Percentiles rank a stretch among this genome's conserved stretches.
Conservation (phyloP, 1,139 yeast genomes). For the Hyphopichia wangnamkhiaoensis region DNA sequence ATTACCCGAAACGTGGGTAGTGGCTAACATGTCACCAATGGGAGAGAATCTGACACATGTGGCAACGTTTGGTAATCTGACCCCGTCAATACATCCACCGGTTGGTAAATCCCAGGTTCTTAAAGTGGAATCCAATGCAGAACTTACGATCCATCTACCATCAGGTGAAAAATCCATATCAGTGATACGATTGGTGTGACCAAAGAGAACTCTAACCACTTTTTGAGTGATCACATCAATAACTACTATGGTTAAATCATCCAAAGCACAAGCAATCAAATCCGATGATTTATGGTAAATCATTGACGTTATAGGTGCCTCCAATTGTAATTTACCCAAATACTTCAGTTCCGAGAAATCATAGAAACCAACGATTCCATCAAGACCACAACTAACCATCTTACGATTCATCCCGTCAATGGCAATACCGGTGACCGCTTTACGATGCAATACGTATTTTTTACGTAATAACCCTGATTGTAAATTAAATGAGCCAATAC, state of each 20-base stretch:
- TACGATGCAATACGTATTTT: slow-evolving; percentile 66
- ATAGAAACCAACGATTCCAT: slow-evolving; percentile 86
- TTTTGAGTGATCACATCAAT: slow-evolving; percentile 80
- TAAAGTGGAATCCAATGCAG: slow-evolving; percentile 81
- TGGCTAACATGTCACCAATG: slow-evolving; percentile 87
- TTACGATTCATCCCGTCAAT: slow-evolving; percentile 87
- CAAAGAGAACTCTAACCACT: slow-evolving; percentile 84
- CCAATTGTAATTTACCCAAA: slow-evolving; percentile 67
- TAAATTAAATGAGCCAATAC: slow-evolving; percentile 84
- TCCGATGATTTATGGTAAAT: slow-evolving; percentile 81
- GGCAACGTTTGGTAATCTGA: slow-evolving; percentile 73
- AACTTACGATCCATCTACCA: slow-evolving; percentile 92
- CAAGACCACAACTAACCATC: slow-evolving; percentile 86
- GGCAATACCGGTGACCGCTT: slow-evolving; percentile 85
- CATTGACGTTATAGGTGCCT: slow-evolving; percentile 77
- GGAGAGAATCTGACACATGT: slow-evolving; percentile 83
- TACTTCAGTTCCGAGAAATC: slow-evolving; percentile 74
- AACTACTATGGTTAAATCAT: slow-evolving; percentile 81
- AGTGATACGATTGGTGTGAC: slow-evolving; percentile 88
- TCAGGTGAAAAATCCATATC: slow-evolving; percentile 90
- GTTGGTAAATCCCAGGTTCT: slow-evolving; percentile 98
- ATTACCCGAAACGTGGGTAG: slow-evolving; percentile 87
- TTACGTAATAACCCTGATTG: slow-evolving; percentile 86
- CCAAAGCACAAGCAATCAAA: slow-evolving; percentile 80
- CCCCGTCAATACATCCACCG: slow-evolving; percentile 96